Base-by-base conservation (phyloP, 139 green algal genomes). In the Ettlia oleoabundans region DNA sequence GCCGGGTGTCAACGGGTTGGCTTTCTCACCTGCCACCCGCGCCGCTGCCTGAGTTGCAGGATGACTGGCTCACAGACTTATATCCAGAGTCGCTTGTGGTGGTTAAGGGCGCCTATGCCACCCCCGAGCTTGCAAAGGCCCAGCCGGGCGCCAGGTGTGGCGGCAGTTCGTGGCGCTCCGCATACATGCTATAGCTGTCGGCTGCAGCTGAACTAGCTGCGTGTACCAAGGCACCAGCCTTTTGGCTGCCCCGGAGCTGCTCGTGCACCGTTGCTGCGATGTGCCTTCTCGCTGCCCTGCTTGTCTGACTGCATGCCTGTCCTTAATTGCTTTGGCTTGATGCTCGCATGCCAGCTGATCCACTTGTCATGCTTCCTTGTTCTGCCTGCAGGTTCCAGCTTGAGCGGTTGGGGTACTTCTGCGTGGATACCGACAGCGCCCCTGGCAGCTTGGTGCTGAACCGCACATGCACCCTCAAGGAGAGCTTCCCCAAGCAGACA, bases 331-430 rank as follows among this genome's bases (percentile, higher is more conserved):
- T 28, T 62, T 40, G 30, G 41, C 8, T 13, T 30, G 3, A 21
- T 51, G 32, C 66, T 8, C 66, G 32, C 18, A 32, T 24, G 35
- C 35, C 33, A 22, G 6, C 47, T 35, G 18, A 32, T 52, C 18
- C 22, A 42, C 15, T 19, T 6, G 61, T 42, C 24, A 8, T 1
- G 32, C 47, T 72, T 15, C 35, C 26, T 40, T 38, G 30, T 30
- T n/a, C 51, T 52, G 32, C 21, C 47, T 22, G 84, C 88, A 92
- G 91, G 67, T 98, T 98, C 87, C 97, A 99, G 90, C 93, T 99
- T 77, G 97, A 99, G 89, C 90, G 97, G 24, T 76, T 98, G 62
- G 97, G 95, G 40, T 98, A 96, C 88, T 98, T 98, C 73, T 94
- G 87, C 42, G 89, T 97, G 28, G 96, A 99, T 81, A 66, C 88